Conservation (phyloP, 2,329 filamentous ascomycete species). For the Neofusicoccum kwambonambiense region DNA sequence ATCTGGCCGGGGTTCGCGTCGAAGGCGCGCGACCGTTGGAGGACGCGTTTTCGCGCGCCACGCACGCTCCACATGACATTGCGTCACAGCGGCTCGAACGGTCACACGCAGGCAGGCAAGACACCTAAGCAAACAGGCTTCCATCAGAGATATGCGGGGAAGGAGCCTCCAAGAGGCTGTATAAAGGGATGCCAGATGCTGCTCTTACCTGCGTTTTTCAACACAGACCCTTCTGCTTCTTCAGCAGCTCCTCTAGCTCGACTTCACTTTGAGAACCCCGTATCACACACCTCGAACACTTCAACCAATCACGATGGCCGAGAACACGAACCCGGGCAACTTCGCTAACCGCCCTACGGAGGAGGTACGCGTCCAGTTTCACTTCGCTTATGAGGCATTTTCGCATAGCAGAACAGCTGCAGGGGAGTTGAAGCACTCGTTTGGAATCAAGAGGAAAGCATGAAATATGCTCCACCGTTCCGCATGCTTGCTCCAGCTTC, state of each 20-base stretch:
- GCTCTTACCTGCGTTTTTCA: neutral
- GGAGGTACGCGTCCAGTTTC: conserved; percentile 27
- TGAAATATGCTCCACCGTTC: neutral
- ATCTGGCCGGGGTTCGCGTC: neutral
- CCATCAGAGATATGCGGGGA: neutral
- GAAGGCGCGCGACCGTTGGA: neutral
- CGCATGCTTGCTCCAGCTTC: neutral
- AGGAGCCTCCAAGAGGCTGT: neutral
- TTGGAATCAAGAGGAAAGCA: too few species aligned
- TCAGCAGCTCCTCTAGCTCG: conserved; percentile 7
- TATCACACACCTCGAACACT: neutral
- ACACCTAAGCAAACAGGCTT: neutral
- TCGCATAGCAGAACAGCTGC: neutral
- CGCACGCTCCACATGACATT: neutral
- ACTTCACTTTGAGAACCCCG: conserved; percentile 11
- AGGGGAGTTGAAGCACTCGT: neutral
- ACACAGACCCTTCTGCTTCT: neutral
- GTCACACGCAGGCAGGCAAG: neutral
- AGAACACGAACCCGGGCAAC: conserved; percentile 48
- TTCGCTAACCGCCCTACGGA: conserved; percentile 54
- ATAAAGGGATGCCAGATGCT: neutral
- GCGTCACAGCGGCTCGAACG: neutral
- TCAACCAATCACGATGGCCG: conserved; percentile 31
- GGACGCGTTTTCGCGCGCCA: neutral
- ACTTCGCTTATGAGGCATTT: neutral